phyloP scores from a whole-genome alignment of 2,329 filamentous ascomycete genomes.

The Escovopsis weberi region DNA sequence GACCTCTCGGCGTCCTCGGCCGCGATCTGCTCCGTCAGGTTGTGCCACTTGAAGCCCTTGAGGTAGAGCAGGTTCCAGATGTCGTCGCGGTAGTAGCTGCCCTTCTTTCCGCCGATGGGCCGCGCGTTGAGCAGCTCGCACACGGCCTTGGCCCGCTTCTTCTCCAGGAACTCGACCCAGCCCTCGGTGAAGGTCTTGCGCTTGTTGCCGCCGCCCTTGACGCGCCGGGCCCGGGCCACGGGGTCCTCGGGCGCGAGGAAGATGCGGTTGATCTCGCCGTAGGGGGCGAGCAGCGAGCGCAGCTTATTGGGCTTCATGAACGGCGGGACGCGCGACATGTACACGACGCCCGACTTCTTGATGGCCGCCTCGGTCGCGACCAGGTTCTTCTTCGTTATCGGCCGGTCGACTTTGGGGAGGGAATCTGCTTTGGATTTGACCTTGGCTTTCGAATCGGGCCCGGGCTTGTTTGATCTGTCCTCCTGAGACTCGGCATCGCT shows the following conservation, averaged over 20 bases:
- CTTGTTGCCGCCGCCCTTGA: constrained; percentile 66
- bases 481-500: constrained; percentile 6
- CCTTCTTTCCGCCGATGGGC: constrained; percentile 72
- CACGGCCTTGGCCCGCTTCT: constrained; percentile 62
- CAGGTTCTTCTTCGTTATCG: constrained; percentile 52
- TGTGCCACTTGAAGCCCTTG: constrained; percentile 70
- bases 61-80: constrained; percentile 76
- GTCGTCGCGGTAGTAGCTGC: constrained; percentile 71
- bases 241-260: constrained; percentile 69
- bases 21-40: constrained; percentile 62
- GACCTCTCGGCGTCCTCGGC: constrained; percentile 68
- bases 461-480: neutral
- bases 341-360: constrained; percentile 65
- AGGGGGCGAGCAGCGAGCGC: constrained; percentile 57
- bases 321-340: constrained; percentile 70
- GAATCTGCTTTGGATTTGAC: constrained; percentile 17
- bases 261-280: constrained; percentile 62
- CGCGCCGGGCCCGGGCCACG: constrained; percentile 47
- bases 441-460: constrained; percentile 7
- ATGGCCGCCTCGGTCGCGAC: constrained; percentile 48
- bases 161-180: constrained; percentile 70
- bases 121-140: constrained; percentile 64
- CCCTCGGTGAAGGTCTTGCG: constrained; percentile 71
- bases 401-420: constrained; percentile 35
- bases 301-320: constrained; percentile 79